Base-by-base conservation (phyloP, 2,329 filamentous ascomycete genomes). In the Ophiostoma triangulosporum region DNA sequence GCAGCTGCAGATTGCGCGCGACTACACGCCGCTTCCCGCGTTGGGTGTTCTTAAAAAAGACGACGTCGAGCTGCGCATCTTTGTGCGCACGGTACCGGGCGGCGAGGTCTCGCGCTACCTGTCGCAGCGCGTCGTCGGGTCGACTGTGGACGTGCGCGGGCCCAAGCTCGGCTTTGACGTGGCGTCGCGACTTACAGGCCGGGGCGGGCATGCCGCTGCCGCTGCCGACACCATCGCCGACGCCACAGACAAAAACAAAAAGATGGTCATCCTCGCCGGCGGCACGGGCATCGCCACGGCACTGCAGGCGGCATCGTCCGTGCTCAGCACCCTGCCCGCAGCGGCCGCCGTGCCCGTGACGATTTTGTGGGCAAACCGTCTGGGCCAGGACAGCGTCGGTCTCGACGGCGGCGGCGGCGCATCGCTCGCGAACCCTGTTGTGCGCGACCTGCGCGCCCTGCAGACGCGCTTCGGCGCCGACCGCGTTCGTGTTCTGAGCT, bases 281-380 rank as follows among this genome's bases (percentile, higher is more conserved):
- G 93, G 93, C 0, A 98, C 93, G 0, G 91, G 93, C 1, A 86
- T 98, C 61, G 89, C 88, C 15, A 88, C 91, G 0, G 93, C 90
- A 7, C 69, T 97, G 66, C 91, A 97, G 68, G 78, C 85, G 38
- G 86, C 83, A 1, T 70, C 81, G 57, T 78, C 79, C 0, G 67
- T 91, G 8, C 43, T 46, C 6, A 11, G 24, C 3, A 17, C 43
- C n/a, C 4, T 15, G n/a, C 43, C 11, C 68, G 81, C 31, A 32
- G 59, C 56, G 14, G 40, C 20, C 54, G 59, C 15, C 56, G 59
- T 6, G 56, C 56, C 63, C 40, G 77, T 95, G 53, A 76, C 79
- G 49, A 82, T 97, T 27, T 68, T 97, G 1, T 98, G 91, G 90
- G 89, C 90, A 17, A 88, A 81, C 65, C 72, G 86, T 52, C 67